Evolutionary conservation across 352 stramenopile species (phyloP).

Genomic region (Albugo laibachii): DNA sequence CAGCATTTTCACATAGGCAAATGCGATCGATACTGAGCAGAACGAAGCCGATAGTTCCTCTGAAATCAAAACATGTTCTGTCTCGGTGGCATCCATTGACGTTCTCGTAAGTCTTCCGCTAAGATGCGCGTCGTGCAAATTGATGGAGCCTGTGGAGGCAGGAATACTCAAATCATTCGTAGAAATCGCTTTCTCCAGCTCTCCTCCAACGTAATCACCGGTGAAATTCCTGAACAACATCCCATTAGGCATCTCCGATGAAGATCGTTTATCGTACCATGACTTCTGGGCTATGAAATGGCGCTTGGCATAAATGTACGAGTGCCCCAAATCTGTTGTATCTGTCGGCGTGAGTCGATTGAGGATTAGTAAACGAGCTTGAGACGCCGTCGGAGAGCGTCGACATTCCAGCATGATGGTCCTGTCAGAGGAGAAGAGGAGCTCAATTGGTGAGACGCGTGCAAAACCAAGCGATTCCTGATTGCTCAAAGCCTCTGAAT

Average conservation of each 20-base stretch:
- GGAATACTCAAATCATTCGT: neutral
- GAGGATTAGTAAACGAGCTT: slow-evolving; percentile 49
- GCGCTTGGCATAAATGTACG: slow-evolving; percentile 62
- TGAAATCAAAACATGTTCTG: slow-evolving; percentile 54
- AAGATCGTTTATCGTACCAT: neutral
- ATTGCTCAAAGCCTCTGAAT: slow-evolving; percentile 24
- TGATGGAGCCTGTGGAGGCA: too few relatives aligned
- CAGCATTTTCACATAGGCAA: slow-evolving; percentile 59
- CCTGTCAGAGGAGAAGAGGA: slow-evolving; percentile 52
- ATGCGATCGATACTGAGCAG: slow-evolving; percentile 58
- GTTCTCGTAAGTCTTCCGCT: neutral
- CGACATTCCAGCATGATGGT: slow-evolving; percentile 55
- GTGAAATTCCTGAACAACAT: neutral
- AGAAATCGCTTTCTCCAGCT: neutral
- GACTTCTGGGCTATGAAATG: slow-evolving; percentile 33
- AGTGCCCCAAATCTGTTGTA: slow-evolving; percentile 14
- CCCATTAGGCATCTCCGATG: neutral
- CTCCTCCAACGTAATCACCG: neutral
- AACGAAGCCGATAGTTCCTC: slow-evolving; percentile 68
- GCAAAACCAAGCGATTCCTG: slow-evolving; percentile 61
- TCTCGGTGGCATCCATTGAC: slow-evolving; percentile 6
- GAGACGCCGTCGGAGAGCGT: slow-evolving; percentile 21
- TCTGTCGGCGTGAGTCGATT: slow-evolving; percentile 39
- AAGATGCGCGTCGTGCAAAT: too few relatives aligned
- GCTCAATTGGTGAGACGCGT: slow-evolving; percentile 40